Evolutionary conservation across 129 eudicot genomes (phyloP).

Genomic region (Solidago caesia): DNA sequence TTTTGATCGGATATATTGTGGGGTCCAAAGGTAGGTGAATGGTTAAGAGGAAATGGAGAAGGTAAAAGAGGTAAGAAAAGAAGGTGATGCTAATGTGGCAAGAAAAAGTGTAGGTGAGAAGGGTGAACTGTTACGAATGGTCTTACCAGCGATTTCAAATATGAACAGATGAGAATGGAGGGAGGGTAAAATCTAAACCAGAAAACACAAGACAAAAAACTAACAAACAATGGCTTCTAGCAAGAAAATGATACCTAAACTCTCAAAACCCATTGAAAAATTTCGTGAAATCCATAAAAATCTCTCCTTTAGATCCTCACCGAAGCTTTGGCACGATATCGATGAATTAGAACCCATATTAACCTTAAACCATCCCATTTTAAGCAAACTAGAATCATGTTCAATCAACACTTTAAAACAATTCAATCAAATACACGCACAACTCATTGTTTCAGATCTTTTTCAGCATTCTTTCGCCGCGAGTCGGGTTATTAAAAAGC

Average conservation of each 20-base stretch:
- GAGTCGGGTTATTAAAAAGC: conserved; percentile 54
- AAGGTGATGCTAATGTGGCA: too few relatives aligned
- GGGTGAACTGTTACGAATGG: too few relatives aligned
- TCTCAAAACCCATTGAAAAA: conserved; percentile 46
- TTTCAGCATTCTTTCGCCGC: conserved; percentile 57
- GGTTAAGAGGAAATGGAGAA: too few relatives aligned
- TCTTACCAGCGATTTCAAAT: too few relatives aligned
- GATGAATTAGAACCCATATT: conserved; percentile 30
- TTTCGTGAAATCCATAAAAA: conserved; percentile 51
- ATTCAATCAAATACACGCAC: conserved; percentile 63
- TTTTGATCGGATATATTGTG: too few relatives aligned
- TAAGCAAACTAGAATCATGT: conserved; percentile 43
- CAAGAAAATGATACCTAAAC: conserved; percentile 30
- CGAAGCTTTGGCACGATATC: conserved; percentile 45
- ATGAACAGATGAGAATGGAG: too few relatives aligned
- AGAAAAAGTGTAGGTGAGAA: too few relatives aligned
- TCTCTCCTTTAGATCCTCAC: conserved; percentile 38
- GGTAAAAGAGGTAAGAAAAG: too few relatives aligned
- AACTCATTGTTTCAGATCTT: conserved; percentile 50
- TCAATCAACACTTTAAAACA: conserved; percentile 10
- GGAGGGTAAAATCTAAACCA: too few relatives aligned
- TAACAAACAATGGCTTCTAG: conserved; percentile 18
- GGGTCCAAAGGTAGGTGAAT: too few relatives aligned
- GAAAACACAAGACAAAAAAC: not conserved
- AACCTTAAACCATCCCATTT: conserved; percentile 45